phyloP scores from a whole-genome alignment of 2,329 filamentous ascomycete species.

The Talaromyces rugulosus region DNA sequence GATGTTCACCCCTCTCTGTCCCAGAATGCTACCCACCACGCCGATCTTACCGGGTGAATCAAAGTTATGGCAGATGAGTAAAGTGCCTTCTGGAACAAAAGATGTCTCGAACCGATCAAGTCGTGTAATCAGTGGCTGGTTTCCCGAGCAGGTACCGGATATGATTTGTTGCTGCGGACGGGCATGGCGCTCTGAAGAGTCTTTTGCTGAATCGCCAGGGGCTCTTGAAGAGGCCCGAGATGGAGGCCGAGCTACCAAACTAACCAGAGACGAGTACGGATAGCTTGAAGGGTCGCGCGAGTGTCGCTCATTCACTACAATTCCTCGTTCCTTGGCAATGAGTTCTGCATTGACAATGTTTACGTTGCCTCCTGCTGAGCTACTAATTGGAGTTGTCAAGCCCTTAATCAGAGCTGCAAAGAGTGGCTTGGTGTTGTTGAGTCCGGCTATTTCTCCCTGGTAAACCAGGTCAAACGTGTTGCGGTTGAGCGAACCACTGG shows the following conservation, averaged over 20 bases:
- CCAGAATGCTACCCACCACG: conserved; percentile 67
- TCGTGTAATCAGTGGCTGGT: conserved; percentile 60
- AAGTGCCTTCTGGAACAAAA: conserved; percentile 67
- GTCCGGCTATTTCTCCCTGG: conserved; percentile 66
- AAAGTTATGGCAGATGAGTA: conserved; percentile 77
- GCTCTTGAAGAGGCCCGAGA: conserved; percentile 32
- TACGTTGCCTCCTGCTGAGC: conserved; percentile 56
- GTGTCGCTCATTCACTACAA: conserved; percentile 71
- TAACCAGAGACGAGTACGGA: conserved; percentile 67
- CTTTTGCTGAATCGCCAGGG: conserved; percentile 12
- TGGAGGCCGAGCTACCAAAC: conserved; percentile 53
- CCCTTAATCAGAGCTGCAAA: conserved; percentile 77
- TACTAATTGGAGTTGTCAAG: conserved; percentile 64
- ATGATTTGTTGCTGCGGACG: conserved; percentile 42
- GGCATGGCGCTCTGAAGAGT: conserved; percentile 31
- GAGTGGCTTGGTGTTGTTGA: conserved; percentile 72
- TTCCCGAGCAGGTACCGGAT: conserved; percentile 35
- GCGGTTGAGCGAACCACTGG: conserved; percentile 47
- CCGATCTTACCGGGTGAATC: conserved; percentile 81
- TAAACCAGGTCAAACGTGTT: conserved; percentile 73
- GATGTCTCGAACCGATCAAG: conserved; percentile 69
- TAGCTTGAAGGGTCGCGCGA: conserved; percentile 57
- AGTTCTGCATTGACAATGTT: conserved; percentile 80
- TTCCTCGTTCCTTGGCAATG: conserved; percentile 71
- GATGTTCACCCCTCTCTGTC: conserved; percentile 70